Conservation (phyloP, 78 protist species). For the Dictyostelium discoideum region DNA sequence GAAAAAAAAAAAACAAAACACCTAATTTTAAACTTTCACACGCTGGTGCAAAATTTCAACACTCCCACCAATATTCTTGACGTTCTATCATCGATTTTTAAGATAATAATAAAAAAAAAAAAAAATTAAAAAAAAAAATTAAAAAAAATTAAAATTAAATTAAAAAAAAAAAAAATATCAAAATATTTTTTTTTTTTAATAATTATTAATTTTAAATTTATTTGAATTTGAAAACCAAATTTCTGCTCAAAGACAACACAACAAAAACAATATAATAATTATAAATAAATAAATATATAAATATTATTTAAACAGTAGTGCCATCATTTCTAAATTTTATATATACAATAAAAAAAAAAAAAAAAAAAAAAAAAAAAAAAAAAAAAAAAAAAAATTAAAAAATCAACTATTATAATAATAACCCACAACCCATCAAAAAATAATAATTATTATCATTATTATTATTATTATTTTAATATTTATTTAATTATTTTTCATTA, state of each 20-base stretch:
- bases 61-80: not conserved
- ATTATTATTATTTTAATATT: not conserved
- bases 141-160: not conserved
- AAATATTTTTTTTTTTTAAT: not conserved
- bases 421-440: not conserved
- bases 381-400: not conserved
- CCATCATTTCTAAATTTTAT: not conserved
- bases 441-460: too few relatives aligned
- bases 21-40: not conserved
- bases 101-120: not conserved
- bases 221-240: not conserved
- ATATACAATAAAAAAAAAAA: not conserved
- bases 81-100: not conserved
- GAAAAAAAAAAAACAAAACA: not conserved
- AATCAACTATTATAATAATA: not conserved
- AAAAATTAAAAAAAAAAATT: too few relatives aligned
- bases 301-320: not conserved
- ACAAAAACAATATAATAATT: not conserved
- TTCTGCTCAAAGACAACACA: not conserved
- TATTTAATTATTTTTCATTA: too few relatives aligned
- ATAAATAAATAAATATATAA: not conserved
- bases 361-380: not conserved
- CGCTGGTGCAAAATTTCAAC: not conserved
- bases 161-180: not conserved
- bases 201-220: not conserved